Conservation (phyloP, 2,329 filamentous ascomycete genomes). For the Claviceps spartinae region DNA sequence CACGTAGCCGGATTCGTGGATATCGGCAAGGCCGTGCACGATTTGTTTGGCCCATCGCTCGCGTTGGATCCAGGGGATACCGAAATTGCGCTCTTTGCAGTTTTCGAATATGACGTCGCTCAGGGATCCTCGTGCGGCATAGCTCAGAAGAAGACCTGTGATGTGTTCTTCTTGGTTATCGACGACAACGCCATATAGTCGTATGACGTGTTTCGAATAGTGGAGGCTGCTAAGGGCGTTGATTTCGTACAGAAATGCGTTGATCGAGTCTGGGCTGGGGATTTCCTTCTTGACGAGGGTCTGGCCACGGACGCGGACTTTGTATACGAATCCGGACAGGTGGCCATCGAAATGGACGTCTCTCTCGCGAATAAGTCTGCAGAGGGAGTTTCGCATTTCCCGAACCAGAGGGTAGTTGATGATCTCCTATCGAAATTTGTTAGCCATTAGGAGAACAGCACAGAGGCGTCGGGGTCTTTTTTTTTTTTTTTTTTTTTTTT, state of each 20-base stretch:
- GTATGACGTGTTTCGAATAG: constrained; percentile 64
- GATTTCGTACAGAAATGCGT: constrained; percentile 95
- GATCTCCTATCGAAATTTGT: constrained; percentile 47
- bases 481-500: background rate
- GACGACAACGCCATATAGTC: constrained; percentile 76
- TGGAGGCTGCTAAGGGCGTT: constrained; percentile 76
- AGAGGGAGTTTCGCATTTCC: constrained; percentile 60
- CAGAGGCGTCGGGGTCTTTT: background rate
- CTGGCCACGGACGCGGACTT: constrained; percentile 56
- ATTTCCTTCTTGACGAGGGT: constrained; percentile 95
- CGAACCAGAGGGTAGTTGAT: constrained; percentile 68
- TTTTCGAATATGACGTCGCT: constrained; percentile 84
- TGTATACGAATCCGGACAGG: constrained; percentile 95
- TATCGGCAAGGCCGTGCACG: constrained; percentile 74
- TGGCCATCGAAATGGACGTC: constrained; percentile 79
- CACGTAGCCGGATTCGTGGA: constrained; percentile 92
- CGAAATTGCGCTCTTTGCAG: constrained; percentile 40
- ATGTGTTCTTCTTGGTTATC: constrained; percentile 74
- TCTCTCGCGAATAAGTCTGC: constrained; percentile 52
- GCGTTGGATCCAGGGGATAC: constrained; percentile 54
- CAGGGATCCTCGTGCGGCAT: constrained; percentile 72
- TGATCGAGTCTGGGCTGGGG: constrained; percentile 83
- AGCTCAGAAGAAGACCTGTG: constrained; percentile 82
- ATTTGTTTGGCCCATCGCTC: constrained; percentile 89
- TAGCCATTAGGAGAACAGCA: constrained; percentile 1